Conservation (phyloP, 306 rosid genomes). For the Herpetospermum pedunculosum region DNA sequence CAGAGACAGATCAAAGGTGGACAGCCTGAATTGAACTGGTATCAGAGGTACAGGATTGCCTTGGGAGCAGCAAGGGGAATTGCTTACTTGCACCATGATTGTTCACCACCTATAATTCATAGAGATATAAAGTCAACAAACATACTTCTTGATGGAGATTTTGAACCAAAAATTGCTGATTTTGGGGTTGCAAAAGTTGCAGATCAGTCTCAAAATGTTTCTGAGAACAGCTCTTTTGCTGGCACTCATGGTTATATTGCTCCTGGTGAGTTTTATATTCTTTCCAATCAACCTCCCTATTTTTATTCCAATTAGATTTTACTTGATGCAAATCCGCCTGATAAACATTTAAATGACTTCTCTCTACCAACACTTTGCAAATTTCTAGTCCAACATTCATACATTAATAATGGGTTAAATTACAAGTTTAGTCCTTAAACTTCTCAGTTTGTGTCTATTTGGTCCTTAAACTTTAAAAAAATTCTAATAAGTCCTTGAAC, state of each 20-base stretch:
- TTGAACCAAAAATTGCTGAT: conserved; percentile 87
- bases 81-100: conserved; percentile 89
- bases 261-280: conserved; percentile 57
- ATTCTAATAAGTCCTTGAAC: too few relatives aligned
- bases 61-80: conserved; percentile 87
- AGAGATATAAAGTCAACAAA: conserved; percentile 89
- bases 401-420: too few relatives aligned
- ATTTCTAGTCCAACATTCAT: neutral
- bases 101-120: conserved; percentile 71
- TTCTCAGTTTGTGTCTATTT: too few relatives aligned
- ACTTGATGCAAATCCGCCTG: neutral
- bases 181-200: conserved; percentile 86
- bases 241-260: conserved; percentile 97
- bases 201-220: conserved; percentile 34
- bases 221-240: conserved; percentile 53
- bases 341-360: neutral
- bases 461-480: too few relatives aligned
- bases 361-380: neutral
- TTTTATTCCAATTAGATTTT: neutral
- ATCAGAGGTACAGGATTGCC: conserved; percentile 63
- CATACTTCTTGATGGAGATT: conserved; percentile 65
- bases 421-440: too few relatives aligned
- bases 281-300: neutral
- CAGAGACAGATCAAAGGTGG: conserved; percentile 47
- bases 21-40: conserved; percentile 55